Evolutionary conservation across 2,329 filamentous ascomycete species (phyloP).

Genomic region (Colletotrichum tamarilloi): DNA sequence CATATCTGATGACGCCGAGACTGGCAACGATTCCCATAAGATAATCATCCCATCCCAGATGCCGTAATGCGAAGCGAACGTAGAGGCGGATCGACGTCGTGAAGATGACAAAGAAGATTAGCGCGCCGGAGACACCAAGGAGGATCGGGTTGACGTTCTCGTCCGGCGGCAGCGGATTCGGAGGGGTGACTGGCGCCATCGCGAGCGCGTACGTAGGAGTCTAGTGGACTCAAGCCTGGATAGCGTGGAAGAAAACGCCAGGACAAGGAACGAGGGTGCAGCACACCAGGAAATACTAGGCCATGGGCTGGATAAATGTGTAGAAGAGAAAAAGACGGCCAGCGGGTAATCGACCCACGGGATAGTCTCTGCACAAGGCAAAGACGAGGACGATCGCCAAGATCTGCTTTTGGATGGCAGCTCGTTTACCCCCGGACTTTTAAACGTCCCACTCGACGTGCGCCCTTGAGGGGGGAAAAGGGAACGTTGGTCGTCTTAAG

Average conservation of each 20-base stretch:
- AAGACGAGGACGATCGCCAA: constrained; percentile 24
- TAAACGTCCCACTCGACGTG: background rate
- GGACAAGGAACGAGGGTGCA: constrained; percentile 6
- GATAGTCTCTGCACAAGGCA: constrained; percentile 1
- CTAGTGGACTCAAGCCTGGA: constrained; percentile 1
- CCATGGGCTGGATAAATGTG: constrained; percentile 21
- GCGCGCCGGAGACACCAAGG: constrained; percentile 45
- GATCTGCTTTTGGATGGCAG: constrained; percentile 25
- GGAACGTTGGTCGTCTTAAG: constrained; percentile 5
- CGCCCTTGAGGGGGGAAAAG: background rate
- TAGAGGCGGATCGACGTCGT: constrained; percentile 47
- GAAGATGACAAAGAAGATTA: constrained; percentile 45
- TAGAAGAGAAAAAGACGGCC: background rate
- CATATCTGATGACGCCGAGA: constrained; percentile 45
- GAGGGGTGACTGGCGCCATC: constrained; percentile 32
- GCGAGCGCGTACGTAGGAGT: background rate
- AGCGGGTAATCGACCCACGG: constrained; percentile 17
- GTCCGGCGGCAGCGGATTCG: constrained; percentile 52
- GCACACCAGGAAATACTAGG: background rate
- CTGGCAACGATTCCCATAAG: constrained; percentile 45
- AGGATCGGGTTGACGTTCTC: constrained; percentile 47
- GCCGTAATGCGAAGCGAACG: constrained; percentile 43
- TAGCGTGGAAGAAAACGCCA: background rate
- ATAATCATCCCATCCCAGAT: constrained; percentile 51
- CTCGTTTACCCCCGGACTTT: background rate